Evolutionary conservation across 2,329 filamentous ascomycete genomes (phyloP).

Genomic region (Zymoseptoria passerinii): DNA sequence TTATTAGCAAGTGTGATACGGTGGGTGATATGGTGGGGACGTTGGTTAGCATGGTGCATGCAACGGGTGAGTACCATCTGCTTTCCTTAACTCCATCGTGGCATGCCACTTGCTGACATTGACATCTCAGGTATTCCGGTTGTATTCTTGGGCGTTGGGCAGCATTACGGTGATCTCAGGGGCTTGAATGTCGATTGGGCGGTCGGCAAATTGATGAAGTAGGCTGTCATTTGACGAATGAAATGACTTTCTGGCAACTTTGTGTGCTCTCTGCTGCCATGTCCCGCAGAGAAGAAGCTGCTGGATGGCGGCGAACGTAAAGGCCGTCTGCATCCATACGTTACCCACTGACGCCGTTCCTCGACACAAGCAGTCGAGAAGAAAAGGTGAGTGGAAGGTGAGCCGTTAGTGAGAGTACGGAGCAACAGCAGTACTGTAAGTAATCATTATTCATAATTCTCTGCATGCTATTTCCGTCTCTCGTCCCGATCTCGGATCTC

Average conservation of each 20-base stretch:
- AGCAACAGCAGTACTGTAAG: background rate
- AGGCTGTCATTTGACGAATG: background rate
- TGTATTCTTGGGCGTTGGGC: slow-evolving; percentile 72
- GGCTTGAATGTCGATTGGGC: slow-evolving; percentile 58
- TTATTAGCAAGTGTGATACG: slow-evolving; percentile 97
- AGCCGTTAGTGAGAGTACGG: background rate
- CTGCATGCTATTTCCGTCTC: background rate
- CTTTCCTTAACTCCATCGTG: slow-evolving; percentile 28
- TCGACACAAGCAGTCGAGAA: background rate
- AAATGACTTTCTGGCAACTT: background rate
- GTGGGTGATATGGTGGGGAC: slow-evolving; percentile 99
- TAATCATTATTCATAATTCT: background rate
- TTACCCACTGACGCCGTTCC: background rate
- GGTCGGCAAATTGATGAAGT: slow-evolving; percentile 50
- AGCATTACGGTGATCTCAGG: slow-evolving; percentile 59
- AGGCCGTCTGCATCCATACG: too few relatives aligned
- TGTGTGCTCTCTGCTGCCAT: background rate
- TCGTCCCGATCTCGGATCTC: background rate
- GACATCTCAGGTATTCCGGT: slow-evolving; percentile 62
- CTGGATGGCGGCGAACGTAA: too few relatives aligned
- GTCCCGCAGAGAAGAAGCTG: background rate
- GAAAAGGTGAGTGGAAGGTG: background rate
- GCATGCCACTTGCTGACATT: background rate
- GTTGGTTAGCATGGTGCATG: slow-evolving; percentile 92
- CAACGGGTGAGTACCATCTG: slow-evolving; percentile 45